phyloP scores from a whole-genome alignment of 176 grass and related monocot species.

The Ensete glaucum region DNA sequence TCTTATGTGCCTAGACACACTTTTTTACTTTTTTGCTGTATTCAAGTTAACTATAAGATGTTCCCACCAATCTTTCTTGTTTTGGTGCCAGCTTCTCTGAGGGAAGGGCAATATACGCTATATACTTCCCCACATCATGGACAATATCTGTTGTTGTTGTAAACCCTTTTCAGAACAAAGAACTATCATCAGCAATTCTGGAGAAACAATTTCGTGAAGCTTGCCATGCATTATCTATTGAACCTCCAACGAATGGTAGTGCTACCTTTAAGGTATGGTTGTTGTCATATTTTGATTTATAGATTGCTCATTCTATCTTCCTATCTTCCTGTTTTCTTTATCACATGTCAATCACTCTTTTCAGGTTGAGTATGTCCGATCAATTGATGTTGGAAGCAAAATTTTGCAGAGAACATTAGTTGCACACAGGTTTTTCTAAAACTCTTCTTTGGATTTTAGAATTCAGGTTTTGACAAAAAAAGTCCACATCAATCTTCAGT shows the following conservation, averaged over 20 bases:
- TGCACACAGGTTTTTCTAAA: constrained; percentile 63
- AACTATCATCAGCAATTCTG: constrained; percentile 67
- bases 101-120: constrained; percentile 78
- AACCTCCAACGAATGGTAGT: constrained; percentile 33
- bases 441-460: constrained; percentile 17
- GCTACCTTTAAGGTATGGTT: constrained; percentile 44
- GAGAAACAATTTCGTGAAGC: constrained; percentile 91
- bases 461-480: no score
- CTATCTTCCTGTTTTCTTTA: not conserved
- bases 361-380: constrained; percentile 79
- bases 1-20: no score
- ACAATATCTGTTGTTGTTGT: constrained; percentile 63
- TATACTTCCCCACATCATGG: constrained; percentile 65
- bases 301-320: constrained; percentile 11
- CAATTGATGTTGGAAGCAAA: constrained; percentile 69
- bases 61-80: constrained; percentile 25
- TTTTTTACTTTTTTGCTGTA: not conserved
- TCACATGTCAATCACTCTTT: not conserved
- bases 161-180: constrained; percentile 93
- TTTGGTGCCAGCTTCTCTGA: constrained; percentile 57
- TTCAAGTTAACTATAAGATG: constrained; percentile 2
- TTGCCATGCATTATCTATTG: constrained; percentile 28
- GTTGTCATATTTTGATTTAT: constrained; percentile 6
- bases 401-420: constrained; percentile 74
- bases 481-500: not conserved